Base-by-base conservation (phyloP, 257 asterid species). In the Asclepias syriaca region DNA sequence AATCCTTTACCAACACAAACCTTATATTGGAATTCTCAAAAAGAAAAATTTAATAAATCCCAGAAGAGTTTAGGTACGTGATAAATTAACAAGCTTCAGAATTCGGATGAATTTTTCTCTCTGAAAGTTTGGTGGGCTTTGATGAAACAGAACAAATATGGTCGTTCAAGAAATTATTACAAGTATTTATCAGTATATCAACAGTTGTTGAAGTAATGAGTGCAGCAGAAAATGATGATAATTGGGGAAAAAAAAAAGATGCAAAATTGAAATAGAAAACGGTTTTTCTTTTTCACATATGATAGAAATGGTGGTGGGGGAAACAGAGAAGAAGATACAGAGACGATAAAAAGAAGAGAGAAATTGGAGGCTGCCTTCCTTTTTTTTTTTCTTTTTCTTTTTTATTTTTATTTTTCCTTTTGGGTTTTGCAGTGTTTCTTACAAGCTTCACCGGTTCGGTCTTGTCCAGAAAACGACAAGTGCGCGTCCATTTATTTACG, bases 291-390 rank as follows among this genome's bases (percentile, higher is more conserved):
- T 37, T 66, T 49, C 69, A 68, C 24, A 2, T 16, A 73, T 51
- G 60, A 63, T 12, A 14, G 40, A 43, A 43, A 43, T 43, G 48
- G 40, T 24, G 48, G 40, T 24, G 40, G 3, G 29, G 84, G 81
- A 88, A 86, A 66, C 40, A 65, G 54, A 73, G 46, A 67, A 74
- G 95, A 88, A 88, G 75, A 39, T n/a, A 75, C 75, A 83, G 70
- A 15, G 59, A 16, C 7, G 48, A 43, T 1, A 43, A 43, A 43
- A 43, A 43, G 48, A 6, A 8, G 48, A 43, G 48, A 43, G 48
- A 54, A 79, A 79, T 75, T 75, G 74, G 65, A 27, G 39, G 80
- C 72, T 64, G 81, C 76, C 63, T 70, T 72, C 60, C 69, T 22
- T 55, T 68, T 39, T 19, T 50, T 50, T 14, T 50, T 16, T 50